Percentiles rank a stretch among this genome's conserved stretches.
phyloP scores from a whole-genome alignment of 306 rosid species.

The Citrullus amarus region DNA sequence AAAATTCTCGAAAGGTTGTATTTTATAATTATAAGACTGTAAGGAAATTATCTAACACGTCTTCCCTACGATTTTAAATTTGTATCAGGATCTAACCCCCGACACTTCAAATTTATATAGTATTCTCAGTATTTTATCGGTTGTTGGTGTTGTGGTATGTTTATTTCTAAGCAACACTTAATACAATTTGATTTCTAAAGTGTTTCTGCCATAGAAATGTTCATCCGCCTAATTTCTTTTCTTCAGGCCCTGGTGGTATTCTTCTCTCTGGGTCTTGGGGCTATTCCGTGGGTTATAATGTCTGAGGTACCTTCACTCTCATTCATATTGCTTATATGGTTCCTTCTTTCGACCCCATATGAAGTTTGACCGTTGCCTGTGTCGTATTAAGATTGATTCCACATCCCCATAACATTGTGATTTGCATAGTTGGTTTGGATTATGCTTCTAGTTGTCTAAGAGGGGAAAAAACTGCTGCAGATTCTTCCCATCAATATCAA shows the following conservation, averaged over 20 bases:
- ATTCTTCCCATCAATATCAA: conserved; percentile 70
- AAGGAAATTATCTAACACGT: background rate
- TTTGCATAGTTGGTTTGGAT: background rate
- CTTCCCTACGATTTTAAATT: background rate
- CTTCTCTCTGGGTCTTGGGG: conserved; percentile 74
- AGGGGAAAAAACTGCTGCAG: conserved; percentile 20
- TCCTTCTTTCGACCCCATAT: background rate
- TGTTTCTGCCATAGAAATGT: background rate
- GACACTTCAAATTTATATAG: conserved; percentile 28
- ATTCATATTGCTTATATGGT: background rate
- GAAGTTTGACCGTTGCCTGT: background rate
- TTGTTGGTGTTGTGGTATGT: conserved; percentile 67
- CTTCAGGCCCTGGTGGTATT: conserved; percentile 43
- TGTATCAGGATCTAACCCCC: conserved; percentile 26
- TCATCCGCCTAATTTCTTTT: background rate
- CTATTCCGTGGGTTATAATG: conserved; percentile 91
- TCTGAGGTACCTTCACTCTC: conserved; percentile 44
- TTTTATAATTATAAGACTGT: background rate
- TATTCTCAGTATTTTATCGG: conserved; percentile 43
- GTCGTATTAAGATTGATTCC: background rate
- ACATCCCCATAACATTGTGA: background rate
- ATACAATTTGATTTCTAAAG: background rate
- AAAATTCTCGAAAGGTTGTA: background rate
- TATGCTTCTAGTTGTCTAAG: background rate
- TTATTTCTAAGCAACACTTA: background rate